Evolutionary conservation across 306 rosid genomes (phyloP), one percentile per base, ranked within the genome.

Genomic region (Hylodesmum podocarpum): DNA sequence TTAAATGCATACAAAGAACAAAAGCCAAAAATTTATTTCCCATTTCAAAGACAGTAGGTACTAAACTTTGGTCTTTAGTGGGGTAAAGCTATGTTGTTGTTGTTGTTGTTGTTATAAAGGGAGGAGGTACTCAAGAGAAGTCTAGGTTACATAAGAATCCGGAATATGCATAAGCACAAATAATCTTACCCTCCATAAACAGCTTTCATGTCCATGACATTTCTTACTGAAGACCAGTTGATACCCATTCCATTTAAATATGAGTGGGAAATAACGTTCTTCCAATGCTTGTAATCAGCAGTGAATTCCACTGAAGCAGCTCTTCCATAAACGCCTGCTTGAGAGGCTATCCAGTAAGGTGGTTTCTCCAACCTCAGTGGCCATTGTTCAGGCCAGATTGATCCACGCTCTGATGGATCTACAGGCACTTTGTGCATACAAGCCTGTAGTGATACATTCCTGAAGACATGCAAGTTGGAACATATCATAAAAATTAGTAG

Each of bases 171-270:
- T 1, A 44, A 72, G 79, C 33, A 73, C 14, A 59, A 16, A 75
- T 67, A 70, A 55, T 34, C 91, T 88, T 84, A 90, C 97, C 97
- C 97, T 87, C 97, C 97, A 74, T 92, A 92, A 21, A 83, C 87
- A 81, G 97, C 88, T 85, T 66, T 92, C 96, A 92, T 92, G 84
- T 92, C 97, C 93, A 92, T 78, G 82, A 90, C 88, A 87, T 92
- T 92, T 89, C 97, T 85, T 19, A 88, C 89, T 1, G 86, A 82
- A 55, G 96, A 79, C 97, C 97, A 92, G 63, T 83, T 58, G 66
- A 92, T 86, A 49, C 92, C 93, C 77, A 92, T 84, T 66, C 92
- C 97, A 54, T 87, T 83, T 84, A 88, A 65, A 75, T 92, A 92
- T 27, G 96, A 85, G 81, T 86, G 82, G 3, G 84, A 85, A 27